Conservation (phyloP, 139 green algal species). For the Tetradesmus obliquus region DNA sequence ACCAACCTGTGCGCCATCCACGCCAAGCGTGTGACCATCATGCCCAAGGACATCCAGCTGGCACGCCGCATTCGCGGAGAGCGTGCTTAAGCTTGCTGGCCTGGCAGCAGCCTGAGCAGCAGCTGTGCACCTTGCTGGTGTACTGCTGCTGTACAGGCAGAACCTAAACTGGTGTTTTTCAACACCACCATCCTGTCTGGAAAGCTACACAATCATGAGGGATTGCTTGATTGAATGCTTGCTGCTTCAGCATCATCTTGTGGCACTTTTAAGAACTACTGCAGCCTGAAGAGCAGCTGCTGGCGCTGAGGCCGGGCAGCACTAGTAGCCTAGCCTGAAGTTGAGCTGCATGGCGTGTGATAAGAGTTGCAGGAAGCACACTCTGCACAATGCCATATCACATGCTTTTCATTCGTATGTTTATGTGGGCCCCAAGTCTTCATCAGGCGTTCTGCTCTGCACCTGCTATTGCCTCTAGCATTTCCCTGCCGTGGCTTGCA, state of each 20-base stretch:
- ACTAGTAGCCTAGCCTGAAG: too few relatives aligned
- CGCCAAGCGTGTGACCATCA: too few relatives aligned
- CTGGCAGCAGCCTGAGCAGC: neutral
- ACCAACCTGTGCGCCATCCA: slow-evolving; percentile 98
- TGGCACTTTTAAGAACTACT: too few relatives aligned
- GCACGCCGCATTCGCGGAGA: slow-evolving; percentile 90
- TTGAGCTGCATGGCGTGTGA: too few relatives aligned
- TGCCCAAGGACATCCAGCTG: too few relatives aligned
- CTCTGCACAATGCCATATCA: neutral
- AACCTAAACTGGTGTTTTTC: slow-evolving; percentile 37
- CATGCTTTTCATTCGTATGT: too few relatives aligned
- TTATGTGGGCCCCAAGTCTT: too few relatives aligned
- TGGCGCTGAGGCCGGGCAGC: too few relatives aligned
- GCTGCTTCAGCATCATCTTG: neutral
- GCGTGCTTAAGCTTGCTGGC: slow-evolving; percentile 55
- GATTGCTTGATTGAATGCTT: neutral
- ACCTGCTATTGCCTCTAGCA: too few relatives aligned
- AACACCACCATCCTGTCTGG: slow-evolving; percentile 13
- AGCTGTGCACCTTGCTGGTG: neutral
- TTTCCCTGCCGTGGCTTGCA: too few relatives aligned
- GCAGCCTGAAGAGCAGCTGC: neutral
- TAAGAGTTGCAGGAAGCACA: neutral
- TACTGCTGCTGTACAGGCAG: neutral
- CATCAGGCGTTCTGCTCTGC: too few relatives aligned
- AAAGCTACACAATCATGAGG: neutral